Conservation (phyloP, 83 land plant species). For the Picea mariana region DNA sequence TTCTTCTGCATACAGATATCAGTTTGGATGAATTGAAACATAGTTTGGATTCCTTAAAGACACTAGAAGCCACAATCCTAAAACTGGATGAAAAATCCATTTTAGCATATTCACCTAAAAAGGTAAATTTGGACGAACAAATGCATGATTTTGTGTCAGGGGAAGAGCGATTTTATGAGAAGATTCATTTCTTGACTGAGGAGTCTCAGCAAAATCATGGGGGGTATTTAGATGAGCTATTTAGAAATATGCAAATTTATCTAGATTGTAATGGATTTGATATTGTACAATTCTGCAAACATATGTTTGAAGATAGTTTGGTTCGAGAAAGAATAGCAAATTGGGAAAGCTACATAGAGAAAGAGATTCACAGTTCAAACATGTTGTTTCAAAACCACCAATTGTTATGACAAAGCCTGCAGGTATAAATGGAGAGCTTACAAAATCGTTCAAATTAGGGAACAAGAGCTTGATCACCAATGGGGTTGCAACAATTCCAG, state of each 20-base stretch:
- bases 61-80: background rate
- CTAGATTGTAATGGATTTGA: no score
- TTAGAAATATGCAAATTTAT: no score
- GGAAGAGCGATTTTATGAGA: no score
- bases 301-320: no score
- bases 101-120: background rate
- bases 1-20: conserved; percentile 6
- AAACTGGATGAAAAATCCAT: background rate
- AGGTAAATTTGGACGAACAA: conserved; percentile 6
- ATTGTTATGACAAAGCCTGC: background rate
- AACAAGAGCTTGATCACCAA: background rate
- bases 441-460: conserved; percentile 2
- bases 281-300: no score
- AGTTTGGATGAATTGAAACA: background rate
- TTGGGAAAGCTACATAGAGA: background rate
- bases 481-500: background rate
- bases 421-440: background rate
- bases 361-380: background rate
- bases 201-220: no score
- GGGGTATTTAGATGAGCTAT: no score
- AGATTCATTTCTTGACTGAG: no score
- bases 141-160: background rate
- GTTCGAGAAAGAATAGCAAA: no score
- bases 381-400: background rate
- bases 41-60: background rate